phyloP scores from a whole-genome alignment of 2,329 filamentous ascomycete species.

The Chlorencoelia australis region DNA sequence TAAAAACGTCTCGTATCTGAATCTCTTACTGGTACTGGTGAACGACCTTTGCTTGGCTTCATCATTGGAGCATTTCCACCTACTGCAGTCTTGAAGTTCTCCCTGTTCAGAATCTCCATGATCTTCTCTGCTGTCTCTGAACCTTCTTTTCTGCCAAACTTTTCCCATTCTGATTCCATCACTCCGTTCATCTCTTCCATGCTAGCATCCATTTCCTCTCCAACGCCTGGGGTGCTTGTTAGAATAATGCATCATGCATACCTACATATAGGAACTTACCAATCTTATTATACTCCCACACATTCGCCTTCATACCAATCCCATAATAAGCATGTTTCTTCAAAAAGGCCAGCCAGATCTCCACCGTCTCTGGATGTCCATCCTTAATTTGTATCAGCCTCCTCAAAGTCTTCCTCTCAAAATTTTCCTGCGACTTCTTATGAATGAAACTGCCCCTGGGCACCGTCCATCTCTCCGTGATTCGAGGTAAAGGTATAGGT shows the following conservation, averaged over 20 bases:
- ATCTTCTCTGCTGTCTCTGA: constrained; percentile 44
- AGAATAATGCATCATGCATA: neutral
- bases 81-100: constrained; percentile 32
- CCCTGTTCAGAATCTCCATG: constrained; percentile 44
- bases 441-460: constrained; percentile 82
- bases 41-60: too few species aligned
- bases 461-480: constrained; percentile 90
- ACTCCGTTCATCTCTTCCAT: constrained; percentile 33
- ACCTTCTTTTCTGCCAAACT: constrained; percentile 43
- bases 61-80: constrained; percentile 23
- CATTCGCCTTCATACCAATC: constrained; percentile 98
- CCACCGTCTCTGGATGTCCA: constrained; percentile 77
- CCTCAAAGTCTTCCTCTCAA: constrained; percentile 79
- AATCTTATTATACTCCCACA: constrained; percentile 76
- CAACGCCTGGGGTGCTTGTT: constrained; percentile 32
- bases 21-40: too few species aligned
- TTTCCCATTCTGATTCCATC: constrained; percentile 43
- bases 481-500: constrained; percentile 74
- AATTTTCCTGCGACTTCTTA: constrained; percentile 98
- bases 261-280: constrained; percentile 37
- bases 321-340: constrained; percentile 89
- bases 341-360: constrained; percentile 86
- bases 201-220: constrained; percentile 40
- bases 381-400: constrained; percentile 88
- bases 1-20: too few species aligned